phyloP scores from a whole-genome alignment of 2,329 filamentous ascomycete species.

The Phyllosticta capitalensis region DNA sequence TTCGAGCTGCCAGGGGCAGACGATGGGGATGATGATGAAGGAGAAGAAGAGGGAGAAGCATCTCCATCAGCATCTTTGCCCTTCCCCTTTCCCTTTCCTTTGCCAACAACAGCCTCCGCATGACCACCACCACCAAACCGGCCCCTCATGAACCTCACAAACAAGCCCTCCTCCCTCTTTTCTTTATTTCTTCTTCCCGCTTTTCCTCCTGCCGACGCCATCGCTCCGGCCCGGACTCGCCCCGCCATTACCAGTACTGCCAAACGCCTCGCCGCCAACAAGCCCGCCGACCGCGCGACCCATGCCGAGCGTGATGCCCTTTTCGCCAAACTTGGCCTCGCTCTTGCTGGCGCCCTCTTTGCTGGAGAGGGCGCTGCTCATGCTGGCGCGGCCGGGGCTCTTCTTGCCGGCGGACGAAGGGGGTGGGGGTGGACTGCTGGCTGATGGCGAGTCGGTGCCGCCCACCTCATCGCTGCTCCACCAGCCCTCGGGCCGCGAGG shows the following conservation, averaged over 20 bases:
- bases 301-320: slow-evolving; percentile 26
- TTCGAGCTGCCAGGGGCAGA: no score
- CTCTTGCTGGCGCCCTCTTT: slow-evolving; percentile 18
- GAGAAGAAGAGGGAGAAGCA: no score
- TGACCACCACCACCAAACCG: not conserved
- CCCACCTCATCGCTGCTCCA: slow-evolving; percentile 30
- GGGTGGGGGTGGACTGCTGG: slow-evolving; percentile 14
- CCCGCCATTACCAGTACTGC: slow-evolving; percentile 5
- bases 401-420: slow-evolving; percentile 12
- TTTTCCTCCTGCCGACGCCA: slow-evolving; percentile 12
- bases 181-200: slow-evolving; percentile 5
- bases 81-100: not conserved
- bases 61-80: not conserved
- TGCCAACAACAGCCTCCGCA: not conserved
- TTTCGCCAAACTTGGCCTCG: slow-evolving; percentile 20
- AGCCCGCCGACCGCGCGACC: slow-evolving; percentile 25
- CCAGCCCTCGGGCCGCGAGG: slow-evolving; percentile 29
- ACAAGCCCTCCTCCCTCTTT: not conserved
- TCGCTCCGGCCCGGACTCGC: slow-evolving; percentile 19
- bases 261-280: slow-evolving; percentile 13
- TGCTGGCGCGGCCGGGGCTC: slow-evolving; percentile 12
- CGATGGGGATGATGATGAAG: no score
- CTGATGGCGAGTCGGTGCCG: slow-evolving; percentile 14
- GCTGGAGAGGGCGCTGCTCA: slow-evolving; percentile 5
- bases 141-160: not conserved